phyloP scores from a whole-genome alignment of 495 filamentous ascomycete genomes.

The Achaetomiella virescens region DNA sequence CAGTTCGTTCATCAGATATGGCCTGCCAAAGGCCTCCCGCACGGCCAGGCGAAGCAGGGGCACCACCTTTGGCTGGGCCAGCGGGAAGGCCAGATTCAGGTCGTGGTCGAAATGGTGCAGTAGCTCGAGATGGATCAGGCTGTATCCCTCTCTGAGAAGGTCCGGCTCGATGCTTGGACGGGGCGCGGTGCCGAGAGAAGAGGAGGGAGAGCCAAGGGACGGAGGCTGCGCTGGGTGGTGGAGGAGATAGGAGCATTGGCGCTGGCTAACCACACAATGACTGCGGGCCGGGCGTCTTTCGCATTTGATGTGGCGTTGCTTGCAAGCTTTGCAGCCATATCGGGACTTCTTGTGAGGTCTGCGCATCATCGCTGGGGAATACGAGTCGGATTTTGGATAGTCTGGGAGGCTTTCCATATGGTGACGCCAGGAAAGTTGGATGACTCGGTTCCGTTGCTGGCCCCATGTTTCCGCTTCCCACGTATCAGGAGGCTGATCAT shows the following conservation, averaged over 20 bases:
- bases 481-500: too few relatives aligned
- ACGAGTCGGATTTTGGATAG: too few relatives aligned
- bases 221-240: not conserved
- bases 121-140: conserved; percentile 27
- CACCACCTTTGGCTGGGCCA: too few relatives aligned
- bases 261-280: conserved; percentile 21
- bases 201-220: not conserved
- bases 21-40: conserved; percentile 25
- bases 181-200: not conserved
- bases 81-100: not conserved
- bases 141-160: conserved; percentile 11
- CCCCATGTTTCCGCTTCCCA: too few relatives aligned
- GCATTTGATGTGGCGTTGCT: conserved; percentile 32
- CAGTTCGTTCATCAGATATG: conserved; percentile 41
- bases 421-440: too few relatives aligned
- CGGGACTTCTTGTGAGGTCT: conserved; percentile 22
- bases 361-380: conserved; percentile 1
- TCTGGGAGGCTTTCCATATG: too few relatives aligned
- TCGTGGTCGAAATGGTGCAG: conserved; percentile 21
- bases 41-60: not conserved
- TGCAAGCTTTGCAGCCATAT: conserved; percentile 27
- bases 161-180: not conserved
- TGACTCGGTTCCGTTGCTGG: too few relatives aligned
- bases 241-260: conserved; percentile 22
- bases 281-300: conserved; percentile 26